Percentiles rank a stretch among this genome's conserved stretches.
These are phyloP conservation scores for Ulmus americana DNA, from an alignment of 331 rosid genomes.

Conservation along the genomic window DNA sequence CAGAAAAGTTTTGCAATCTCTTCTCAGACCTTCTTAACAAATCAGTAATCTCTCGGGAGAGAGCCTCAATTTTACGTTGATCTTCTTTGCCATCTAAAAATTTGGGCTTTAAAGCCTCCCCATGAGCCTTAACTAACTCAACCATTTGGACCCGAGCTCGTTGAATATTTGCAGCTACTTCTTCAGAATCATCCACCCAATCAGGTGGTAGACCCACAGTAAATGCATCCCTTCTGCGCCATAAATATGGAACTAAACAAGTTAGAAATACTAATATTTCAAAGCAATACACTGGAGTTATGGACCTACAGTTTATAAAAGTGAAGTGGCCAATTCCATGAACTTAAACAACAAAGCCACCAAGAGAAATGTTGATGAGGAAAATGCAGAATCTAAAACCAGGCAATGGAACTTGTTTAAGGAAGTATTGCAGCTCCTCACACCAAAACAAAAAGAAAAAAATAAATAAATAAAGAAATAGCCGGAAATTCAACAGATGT, in stretches of 20 bases:
- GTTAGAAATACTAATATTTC: slow-evolving; percentile 9
- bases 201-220: slow-evolving; percentile 69
- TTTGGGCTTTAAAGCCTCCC: slow-evolving; percentile 67
- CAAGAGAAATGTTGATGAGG: background rate
- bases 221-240: slow-evolving; percentile 54
- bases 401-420: background rate
- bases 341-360: background rate
- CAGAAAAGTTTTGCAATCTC: slow-evolving; percentile 49
- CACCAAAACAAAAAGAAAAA: no score
- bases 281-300: slow-evolving; percentile 2
- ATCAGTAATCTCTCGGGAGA: slow-evolving; percentile 57
- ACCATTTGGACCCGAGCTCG: slow-evolving; percentile 48
- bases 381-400: background rate
- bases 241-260: slow-evolving; percentile 16
- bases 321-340: background rate
- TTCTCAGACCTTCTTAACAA: slow-evolving; percentile 60
- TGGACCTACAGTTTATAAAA: background rate
- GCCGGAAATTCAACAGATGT: no score
- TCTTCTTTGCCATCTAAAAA: slow-evolving; percentile 70
- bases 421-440: no score
- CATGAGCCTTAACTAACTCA: slow-evolving; percentile 60
- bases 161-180: slow-evolving; percentile 51
- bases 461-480: no score
- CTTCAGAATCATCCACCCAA: slow-evolving; percentile 84
- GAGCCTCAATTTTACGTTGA: slow-evolving; percentile 54